Base-by-base conservation (phyloP, 2,329 filamentous ascomycete genomes). In the Hypoxylon sp. region DNA sequence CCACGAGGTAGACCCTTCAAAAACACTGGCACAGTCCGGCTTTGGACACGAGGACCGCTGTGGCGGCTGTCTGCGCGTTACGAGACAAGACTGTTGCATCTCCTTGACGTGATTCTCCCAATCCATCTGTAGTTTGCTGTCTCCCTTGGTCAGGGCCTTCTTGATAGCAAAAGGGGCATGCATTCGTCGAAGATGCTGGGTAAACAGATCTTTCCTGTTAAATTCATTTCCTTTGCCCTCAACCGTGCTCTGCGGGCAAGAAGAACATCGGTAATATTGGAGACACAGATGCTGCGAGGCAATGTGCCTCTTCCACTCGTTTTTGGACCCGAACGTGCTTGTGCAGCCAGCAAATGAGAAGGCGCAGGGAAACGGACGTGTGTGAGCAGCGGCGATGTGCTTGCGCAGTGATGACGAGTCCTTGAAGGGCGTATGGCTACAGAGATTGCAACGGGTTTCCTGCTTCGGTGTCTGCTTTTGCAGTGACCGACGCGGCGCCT, bases 301-400 rank as follows among this genome's bases (percentile, higher is more conserved):
- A 70, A 97, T 91, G 70, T 99, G 95, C 3, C 94, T 86, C 75
- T 98, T 98, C 94, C 94, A 99, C 74, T 98, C 94, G 70, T 98
- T 97, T 76, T 97, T 98, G 13, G 91, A 94, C 1, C 88, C 88
- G 72, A 98, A 97, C 0, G 87, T 91, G 66, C 91, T 92, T 0
- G 77, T 78, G 73, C 94, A 99, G 15, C 90, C 91, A 35, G 94
- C 96, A 67, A 88, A 88, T 0, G 88, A 87, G 71, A 97, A 94
- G 2, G 91, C 90, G 71, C 94, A 99, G 0, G 88, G 86, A 67
- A 97, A 98, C 0, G 88, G 87, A 17, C 87, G 82, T 0, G 87
- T 89, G 61, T 90, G 88, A 2, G 86, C 85, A 1, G 87, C 86
- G 4, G 87, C 86, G 45, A 89, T 83, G 66, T 89, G 87, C 66